Evolutionary conservation across 208 protist species (phyloP), one percentile per base, ranked within the genome.

Genomic region (Acanthamoeba culbertsoni): DNA sequence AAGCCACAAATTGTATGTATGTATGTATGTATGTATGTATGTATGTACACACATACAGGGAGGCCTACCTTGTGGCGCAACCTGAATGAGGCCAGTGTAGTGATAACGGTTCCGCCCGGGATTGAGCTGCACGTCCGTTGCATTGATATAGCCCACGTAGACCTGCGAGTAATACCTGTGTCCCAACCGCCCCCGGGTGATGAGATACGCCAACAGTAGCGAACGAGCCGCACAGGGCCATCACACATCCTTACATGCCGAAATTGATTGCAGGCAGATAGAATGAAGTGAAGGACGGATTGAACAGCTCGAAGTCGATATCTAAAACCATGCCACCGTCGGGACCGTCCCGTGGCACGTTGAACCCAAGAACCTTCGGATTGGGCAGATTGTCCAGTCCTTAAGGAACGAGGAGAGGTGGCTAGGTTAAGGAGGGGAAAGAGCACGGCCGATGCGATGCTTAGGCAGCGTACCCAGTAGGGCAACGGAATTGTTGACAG

Each of bases 91-190:
- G 42, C 79, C 79, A 4, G 45, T 40, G 33, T 45, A 89, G 31
- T 20, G 23, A 31, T 65, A 89, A 33, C 16, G 0, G 37, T 89
- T 89, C 46, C 40, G 31, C 12, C 79, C 79, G 3, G 79, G 48
- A 10, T 89, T 33, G 18, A 89, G 53, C 18, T 45, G 45, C 35
- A 89, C 79, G 53, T 62, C 79, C 8, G 79, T 89, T 0, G 79
- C 79, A 23, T 89, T 89, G 79, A 89, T 26, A 37, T 89, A 89
- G 26, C 79, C 79, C 79, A 89, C 3, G 33, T 89, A 89, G 79
- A 20, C 33, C 28, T 62, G 46, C 28, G 1, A 14, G n/a, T 63
- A 89, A 18, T 40, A 51, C 37, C 68, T 79, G 42, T 12, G 5
- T 18, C 14, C 51, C 51, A 59, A n/a, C 23, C 23, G 14, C 51